phyloP scores from a whole-genome alignment of 139 green algal genomes.

The Deuterostichococcus epilithicus region DNA sequence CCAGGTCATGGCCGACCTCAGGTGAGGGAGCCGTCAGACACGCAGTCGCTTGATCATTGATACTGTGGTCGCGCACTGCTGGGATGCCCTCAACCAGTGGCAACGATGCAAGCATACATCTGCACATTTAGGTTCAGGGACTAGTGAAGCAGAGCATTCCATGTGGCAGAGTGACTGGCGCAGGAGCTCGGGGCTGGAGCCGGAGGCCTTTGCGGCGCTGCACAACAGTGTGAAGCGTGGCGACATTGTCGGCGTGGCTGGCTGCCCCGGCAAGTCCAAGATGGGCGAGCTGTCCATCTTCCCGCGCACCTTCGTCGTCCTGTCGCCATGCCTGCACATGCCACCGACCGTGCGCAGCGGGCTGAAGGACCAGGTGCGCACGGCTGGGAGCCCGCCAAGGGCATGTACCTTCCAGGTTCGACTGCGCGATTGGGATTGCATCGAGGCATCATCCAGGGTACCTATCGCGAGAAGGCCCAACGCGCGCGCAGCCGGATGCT shows the following conservation, averaged over 20 bases:
- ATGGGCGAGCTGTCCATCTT: conserved; percentile 96
- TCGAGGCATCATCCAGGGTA: too few species aligned
- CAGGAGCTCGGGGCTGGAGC: conserved; percentile 61
- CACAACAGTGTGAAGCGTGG: conserved; percentile 87
- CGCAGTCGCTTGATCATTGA: too few species aligned
- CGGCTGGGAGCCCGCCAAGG: too few species aligned
- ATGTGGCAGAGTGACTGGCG: too few species aligned
- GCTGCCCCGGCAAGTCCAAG: conserved; percentile 94
- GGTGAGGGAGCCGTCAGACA: conserved; percentile 22
- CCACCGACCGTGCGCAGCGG: conserved; percentile 71
- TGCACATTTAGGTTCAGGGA: too few species aligned
- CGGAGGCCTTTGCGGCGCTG: conserved; percentile 70
- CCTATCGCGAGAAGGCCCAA: too few species aligned
- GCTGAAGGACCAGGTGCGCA: conserved; percentile 74
- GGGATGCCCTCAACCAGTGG: too few species aligned
- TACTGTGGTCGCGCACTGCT: too few species aligned
- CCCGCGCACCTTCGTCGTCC: conserved; percentile 60
- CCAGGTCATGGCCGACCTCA: conserved; percentile 92
- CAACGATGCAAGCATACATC: too few species aligned
- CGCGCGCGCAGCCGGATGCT: too few species aligned
- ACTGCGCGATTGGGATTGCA: too few species aligned
- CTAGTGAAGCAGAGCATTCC: background rate
- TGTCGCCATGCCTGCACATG: conserved; percentile 98
- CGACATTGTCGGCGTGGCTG: conserved; percentile 92
- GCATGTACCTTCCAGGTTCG: too few species aligned